phyloP scores from a whole-genome alignment of 139 green algal genomes.

The Chlamydomonas eustigma region DNA sequence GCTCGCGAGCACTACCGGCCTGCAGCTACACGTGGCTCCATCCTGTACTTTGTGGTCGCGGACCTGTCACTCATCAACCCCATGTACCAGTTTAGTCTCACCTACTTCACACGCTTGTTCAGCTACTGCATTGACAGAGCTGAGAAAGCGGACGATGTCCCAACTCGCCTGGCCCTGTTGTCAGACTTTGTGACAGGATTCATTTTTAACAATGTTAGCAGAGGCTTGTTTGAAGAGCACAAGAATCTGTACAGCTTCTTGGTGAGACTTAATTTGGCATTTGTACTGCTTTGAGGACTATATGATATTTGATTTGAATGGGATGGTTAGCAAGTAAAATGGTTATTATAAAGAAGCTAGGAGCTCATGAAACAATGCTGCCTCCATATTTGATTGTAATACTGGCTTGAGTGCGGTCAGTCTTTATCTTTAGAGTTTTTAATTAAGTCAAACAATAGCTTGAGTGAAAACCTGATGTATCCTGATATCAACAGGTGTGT shows the following conservation, averaged over 20 bases:
- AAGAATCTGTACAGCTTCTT: slow-evolving; percentile 76
- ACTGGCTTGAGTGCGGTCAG: no score
- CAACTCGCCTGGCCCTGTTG: slow-evolving; percentile 56
- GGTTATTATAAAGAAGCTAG: no score
- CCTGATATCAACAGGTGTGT: slow-evolving; percentile 30
- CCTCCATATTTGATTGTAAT: no score
- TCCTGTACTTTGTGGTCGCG: slow-evolving; percentile 77
- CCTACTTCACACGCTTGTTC: slow-evolving; percentile 77
- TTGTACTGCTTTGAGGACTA: no score
- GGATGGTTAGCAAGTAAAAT: no score
- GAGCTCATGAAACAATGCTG: no score
- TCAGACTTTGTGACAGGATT: slow-evolving; percentile 63
- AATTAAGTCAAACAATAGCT: no score
- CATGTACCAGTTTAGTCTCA: slow-evolving; percentile 83
- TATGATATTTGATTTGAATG: no score
- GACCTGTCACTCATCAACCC: slow-evolving; percentile 71
- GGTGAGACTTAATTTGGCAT: no score
- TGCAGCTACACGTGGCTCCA: slow-evolving; percentile 59
- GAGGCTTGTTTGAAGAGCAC: slow-evolving; percentile 80
- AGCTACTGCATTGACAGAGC: slow-evolving; percentile 69
- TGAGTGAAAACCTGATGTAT: no score
- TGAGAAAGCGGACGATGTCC: slow-evolving; percentile 55
- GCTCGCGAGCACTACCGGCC: slow-evolving; percentile 72
- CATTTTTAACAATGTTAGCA: slow-evolving; percentile 75
- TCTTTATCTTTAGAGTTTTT: no score